A percentile compares a stretch with the other conserved stretches of the same genome.
Evolutionary conservation across 257 asterid species (phyloP).

Genomic region (Fraxinus pennsylvanica): DNA sequence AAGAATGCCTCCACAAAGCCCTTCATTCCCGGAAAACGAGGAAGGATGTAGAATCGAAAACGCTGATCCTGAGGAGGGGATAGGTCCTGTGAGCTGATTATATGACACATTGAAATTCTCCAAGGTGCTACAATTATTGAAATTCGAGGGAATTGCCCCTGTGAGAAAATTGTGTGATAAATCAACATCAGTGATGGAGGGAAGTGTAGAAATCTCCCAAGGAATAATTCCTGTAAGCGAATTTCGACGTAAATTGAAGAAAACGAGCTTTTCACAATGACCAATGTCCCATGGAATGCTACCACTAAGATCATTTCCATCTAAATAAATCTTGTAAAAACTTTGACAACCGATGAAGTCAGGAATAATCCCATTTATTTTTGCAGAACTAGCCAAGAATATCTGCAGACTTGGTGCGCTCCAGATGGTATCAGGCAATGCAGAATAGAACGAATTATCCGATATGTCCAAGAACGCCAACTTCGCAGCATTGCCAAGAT

Average conservation of each 20-base stretch:
- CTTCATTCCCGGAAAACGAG: conserved; percentile 47
- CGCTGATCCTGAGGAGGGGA: conserved; percentile 64
- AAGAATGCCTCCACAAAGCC: conserved; percentile 74
- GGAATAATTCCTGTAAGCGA: conserved; percentile 57
- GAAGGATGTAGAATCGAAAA: conserved; percentile 46
- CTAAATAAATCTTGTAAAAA: conserved; percentile 21
- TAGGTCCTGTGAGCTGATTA: conserved; percentile 65
- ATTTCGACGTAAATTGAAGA: conserved; percentile 36
- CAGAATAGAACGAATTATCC: conserved; percentile 13
- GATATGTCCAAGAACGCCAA: background rate
- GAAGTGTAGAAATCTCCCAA: conserved; percentile 54
- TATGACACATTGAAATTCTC: conserved; percentile 64
- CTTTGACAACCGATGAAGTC: background rate
- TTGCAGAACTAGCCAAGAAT: conserved; percentile 40
- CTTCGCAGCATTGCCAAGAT: conserved; percentile 23
- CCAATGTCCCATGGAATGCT: conserved; percentile 46
- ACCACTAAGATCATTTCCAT: conserved; percentile 46
- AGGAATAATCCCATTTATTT: conserved; percentile 6
- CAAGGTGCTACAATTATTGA: conserved; percentile 79
- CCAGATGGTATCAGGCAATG: conserved; percentile 42
- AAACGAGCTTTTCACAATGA: conserved; percentile 41
- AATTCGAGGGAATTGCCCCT: conserved; percentile 64
- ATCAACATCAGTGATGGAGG: conserved; percentile 59
- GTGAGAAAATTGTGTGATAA: conserved; percentile 73
- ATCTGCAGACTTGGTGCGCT: conserved; percentile 43